Base-by-base conservation (phyloP, 2,329 filamentous ascomycete species). In the Aspergillus viridinutans region DNA sequence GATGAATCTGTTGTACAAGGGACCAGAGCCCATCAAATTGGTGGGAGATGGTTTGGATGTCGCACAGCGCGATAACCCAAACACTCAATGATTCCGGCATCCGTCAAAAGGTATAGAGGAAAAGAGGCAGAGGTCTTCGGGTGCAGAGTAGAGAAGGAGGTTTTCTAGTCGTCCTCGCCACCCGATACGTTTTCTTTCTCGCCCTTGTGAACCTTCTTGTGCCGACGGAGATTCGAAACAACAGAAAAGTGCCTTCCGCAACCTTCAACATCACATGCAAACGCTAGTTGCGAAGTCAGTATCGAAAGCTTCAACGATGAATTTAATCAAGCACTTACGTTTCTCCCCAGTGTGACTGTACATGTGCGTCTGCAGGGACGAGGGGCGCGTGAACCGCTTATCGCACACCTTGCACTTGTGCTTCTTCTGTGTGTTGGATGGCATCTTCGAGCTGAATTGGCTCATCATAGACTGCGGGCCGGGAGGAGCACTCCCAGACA, bases 341-440 rank as follows among this genome's bases (percentile, higher is more conserved):
- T 97, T 97, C 76, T 97, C 93, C 72, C 93, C 93, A 55, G 93
- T 97, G 72, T 97, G 93, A 76, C 92, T 96, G 78, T 97, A 97
- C 90, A 97, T 97, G 73, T 97, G 93, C 32, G 93, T 97, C 73
- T 97, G 93, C 42, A 97, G 76, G 14, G 93, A 97, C 71, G 92
- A 96, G 1, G 93, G 93, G 54, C 93, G 85, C 2, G 93, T 97
- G 74, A 97, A 97, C 47, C 93, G 87, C 83, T 97, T 97, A 76
- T 97, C 93, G 80, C 93, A 97, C 58, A 97, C 90, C 79, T 96
- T 97, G 84, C 93, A 97, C 81, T 97, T 97, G 80, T 97, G 94
- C 82, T 97, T 97, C 86, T 97, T 97, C 73, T 97, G 92, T 9
- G 93, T 94, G 77, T 91, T 96, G 20, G 90, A 92, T 0, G 92